A percentile compares a stretch with the other conserved stretches of the same genome.
These are phyloP conservation scores for Serendipita indica DNA, from an alignment of 768 basidiomycete species.

Conservation along the genomic window DNA sequence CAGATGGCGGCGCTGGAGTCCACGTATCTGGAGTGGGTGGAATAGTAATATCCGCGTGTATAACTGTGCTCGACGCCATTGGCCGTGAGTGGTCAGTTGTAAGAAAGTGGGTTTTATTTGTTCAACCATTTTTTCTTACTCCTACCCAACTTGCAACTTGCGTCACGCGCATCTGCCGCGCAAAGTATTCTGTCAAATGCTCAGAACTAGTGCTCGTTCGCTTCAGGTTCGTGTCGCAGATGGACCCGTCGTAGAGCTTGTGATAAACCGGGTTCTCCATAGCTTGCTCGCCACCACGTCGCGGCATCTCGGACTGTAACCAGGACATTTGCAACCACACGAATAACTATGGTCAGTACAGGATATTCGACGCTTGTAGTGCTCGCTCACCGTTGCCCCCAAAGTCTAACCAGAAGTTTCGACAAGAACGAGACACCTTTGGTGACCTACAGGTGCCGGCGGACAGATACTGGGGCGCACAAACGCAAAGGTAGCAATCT, in stretches of 20 bases:
- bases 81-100: not conserved
- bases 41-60: conserved; percentile 22
- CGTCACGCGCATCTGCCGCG: too few species aligned
- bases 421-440: conserved; percentile 86
- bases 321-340: not conserved
- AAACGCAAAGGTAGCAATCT: conserved; percentile 69
- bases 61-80: not conserved
- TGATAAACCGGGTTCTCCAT: not conserved
- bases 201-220: not conserved
- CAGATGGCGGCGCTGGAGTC: conserved; percentile 26
- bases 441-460: conserved; percentile 83
- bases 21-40: conserved; percentile 33
- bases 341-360: not conserved
- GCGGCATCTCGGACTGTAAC: not conserved
- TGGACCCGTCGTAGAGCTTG: too few species aligned
- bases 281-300: not conserved
- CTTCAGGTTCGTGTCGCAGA: not conserved
- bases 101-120: not conserved
- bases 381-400: not conserved
- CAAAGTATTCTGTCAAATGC: not conserved
- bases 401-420: conserved; percentile 28
- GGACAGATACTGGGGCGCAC: conserved; percentile 93
- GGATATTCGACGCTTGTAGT: not conserved
- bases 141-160: too few species aligned
- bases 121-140: not conserved